Percentiles rank a stretch among this genome's conserved stretches.
Conservation (phyloP, 2,329 filamentous ascomycete genomes). For the Clarireedia sp. region DNA sequence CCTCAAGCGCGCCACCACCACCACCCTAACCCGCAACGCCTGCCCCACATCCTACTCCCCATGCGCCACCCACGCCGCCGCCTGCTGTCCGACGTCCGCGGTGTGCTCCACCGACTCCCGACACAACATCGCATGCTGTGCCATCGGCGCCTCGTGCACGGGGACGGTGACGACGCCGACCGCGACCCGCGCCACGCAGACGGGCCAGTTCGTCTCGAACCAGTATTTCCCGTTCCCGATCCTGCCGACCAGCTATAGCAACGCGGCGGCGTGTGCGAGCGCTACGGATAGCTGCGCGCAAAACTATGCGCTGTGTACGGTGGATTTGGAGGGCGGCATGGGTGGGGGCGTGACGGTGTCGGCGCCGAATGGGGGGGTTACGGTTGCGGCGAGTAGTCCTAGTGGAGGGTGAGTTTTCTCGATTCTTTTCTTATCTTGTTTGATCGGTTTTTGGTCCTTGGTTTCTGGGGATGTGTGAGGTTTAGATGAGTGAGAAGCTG, state of each 20-base stretch:
- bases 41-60: slow-evolving; percentile 22
- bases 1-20: slow-evolving; percentile 26
- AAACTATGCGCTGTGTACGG: slow-evolving; percentile 48
- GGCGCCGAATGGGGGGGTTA: slow-evolving; percentile 46
- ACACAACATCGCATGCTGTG: slow-evolving; percentile 29
- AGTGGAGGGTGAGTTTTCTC: slow-evolving; percentile 15
- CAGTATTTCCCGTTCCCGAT: slow-evolving; percentile 53
- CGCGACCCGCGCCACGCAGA: slow-evolving; percentile 17
- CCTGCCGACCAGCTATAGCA: slow-evolving; percentile 42
- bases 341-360: slow-evolving; percentile 47
- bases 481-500: too few species aligned
- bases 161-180: slow-evolving; percentile 21
- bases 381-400: slow-evolving; percentile 34
- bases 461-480: too few species aligned
- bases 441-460: too few species aligned
- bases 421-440: too few species aligned
- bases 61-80: slow-evolving; percentile 20
- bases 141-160: slow-evolving; percentile 28
- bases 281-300: slow-evolving; percentile 44
- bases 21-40: slow-evolving; percentile 26
- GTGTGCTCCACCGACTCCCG: slow-evolving; percentile 26
- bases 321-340: slow-evolving; percentile 36
- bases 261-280: slow-evolving; percentile 43
- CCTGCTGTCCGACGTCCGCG: slow-evolving; percentile 27
- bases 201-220: slow-evolving; percentile 47